phyloP scores from a whole-genome alignment of 768 basidiomycete genomes.

The Tylopilus rubrobrunneus region DNA sequence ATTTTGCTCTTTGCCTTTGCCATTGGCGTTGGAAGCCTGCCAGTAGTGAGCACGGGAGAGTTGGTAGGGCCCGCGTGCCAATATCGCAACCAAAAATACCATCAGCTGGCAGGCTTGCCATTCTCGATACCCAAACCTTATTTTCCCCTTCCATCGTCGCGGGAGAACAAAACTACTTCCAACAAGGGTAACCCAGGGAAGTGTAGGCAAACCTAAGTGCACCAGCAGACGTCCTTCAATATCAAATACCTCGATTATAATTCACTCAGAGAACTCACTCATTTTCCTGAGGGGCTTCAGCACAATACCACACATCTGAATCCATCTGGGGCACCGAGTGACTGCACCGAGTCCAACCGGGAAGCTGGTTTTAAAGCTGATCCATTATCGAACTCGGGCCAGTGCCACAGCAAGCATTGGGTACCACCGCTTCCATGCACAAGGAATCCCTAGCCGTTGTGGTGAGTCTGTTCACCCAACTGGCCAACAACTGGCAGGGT shows the following conservation, averaged over 20 bases:
- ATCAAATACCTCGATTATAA: background rate
- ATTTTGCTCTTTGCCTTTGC: background rate
- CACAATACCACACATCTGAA: background rate
- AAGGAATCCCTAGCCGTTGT: background rate
- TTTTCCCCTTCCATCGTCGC: background rate
- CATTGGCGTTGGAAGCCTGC: slow-evolving; percentile 12
- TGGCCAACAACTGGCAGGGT: background rate
- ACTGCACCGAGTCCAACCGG: background rate
- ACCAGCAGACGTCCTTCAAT: background rate
- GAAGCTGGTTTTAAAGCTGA: background rate
- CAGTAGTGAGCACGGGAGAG: background rate
- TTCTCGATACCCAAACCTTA: background rate
- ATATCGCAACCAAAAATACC: background rate
- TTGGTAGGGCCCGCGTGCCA: background rate
- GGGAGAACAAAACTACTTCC: slow-evolving; percentile 9
- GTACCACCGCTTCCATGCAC: slow-evolving; percentile 7
- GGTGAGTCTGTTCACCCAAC: background rate
- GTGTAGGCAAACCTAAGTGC: background rate
- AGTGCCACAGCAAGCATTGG: slow-evolving; percentile 18
- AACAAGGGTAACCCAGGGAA: too few relatives aligned
- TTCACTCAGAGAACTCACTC: slow-evolving; percentile 1
- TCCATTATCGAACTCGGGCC: background rate
- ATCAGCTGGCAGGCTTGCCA: background rate
- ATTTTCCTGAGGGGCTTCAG: background rate
- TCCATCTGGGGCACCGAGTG: background rate